These are phyloP conservation scores for Podaxis sp. DNA, from an alignment of 768 basidiomycete genomes.

Conservation along the genomic window DNA sequence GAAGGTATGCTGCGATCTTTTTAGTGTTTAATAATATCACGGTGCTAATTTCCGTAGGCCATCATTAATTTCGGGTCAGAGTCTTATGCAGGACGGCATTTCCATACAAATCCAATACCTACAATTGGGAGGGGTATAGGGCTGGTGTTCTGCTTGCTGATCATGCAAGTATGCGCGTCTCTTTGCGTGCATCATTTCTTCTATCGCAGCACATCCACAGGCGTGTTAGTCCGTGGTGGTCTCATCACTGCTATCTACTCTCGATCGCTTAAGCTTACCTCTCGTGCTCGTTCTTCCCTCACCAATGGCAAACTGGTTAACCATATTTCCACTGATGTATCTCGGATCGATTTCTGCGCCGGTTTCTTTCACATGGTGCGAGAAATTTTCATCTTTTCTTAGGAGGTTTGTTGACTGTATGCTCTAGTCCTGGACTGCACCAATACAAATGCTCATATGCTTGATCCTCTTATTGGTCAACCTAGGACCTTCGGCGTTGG, in stretches of 20 bases:
- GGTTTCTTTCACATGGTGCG: slow-evolving; percentile 73
- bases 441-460: slow-evolving; percentile 77
- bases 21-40: neutral
- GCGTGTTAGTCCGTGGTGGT: slow-evolving; percentile 80
- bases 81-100: slow-evolving; percentile 51
- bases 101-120: slow-evolving; percentile 34
- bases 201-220: slow-evolving; percentile 69
- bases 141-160: slow-evolving; percentile 65
- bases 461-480: slow-evolving; percentile 71
- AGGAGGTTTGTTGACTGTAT: neutral
- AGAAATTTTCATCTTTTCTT: neutral
- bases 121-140: slow-evolving; percentile 64
- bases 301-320: slow-evolving; percentile 90
- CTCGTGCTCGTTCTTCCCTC: slow-evolving; percentile 74
- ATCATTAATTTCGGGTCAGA: slow-evolving; percentile 69
- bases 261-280: slow-evolving; percentile 71
- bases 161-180: slow-evolving; percentile 65
- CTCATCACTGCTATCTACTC: slow-evolving; percentile 87
- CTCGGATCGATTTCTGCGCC: slow-evolving; percentile 85
- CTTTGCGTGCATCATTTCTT: slow-evolving; percentile 81
- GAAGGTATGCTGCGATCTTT: slow-evolving; percentile 51
- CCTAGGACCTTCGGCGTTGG: slow-evolving; percentile 61
- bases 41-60: slow-evolving; percentile 35
- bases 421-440: slow-evolving; percentile 61
- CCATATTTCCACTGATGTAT: slow-evolving; percentile 91